Base-by-base conservation (phyloP, 176 grass and related monocot species). In the Eleusine coracana region DNA sequence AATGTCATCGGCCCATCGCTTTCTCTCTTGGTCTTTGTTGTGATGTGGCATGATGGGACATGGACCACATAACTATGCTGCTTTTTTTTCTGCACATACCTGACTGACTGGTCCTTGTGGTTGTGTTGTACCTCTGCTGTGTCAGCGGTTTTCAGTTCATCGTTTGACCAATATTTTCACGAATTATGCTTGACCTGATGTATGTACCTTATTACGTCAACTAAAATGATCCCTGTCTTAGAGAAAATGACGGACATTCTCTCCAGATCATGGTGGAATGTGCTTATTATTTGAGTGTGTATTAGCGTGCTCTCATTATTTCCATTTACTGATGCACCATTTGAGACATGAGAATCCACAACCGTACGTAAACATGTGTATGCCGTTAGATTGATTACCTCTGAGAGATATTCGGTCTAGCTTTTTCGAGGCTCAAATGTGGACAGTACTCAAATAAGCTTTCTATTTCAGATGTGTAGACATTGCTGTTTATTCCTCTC, bases 21-120 rank as follows among this genome's bases (percentile, higher is more conserved):
- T 27, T n/a, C 62, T 6, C 17, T 20, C 20, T 52, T 38, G 41
- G 5, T 39, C 34, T 50, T 67, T 67, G 46, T 51, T 17, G 39
- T 66, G 62, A 17, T 66, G 20, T 48, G 31, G 34, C 45, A 23
- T 49, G 46, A 78, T 66, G 17, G 17, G 29, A 51, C 63, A 29
- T 79, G 62, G 77, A 79, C 62, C 62, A 67, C 76, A 66, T 27
- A 38, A 38, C 50, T 38, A 27, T 16, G 28, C 21, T 67, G 10
- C 23, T 49, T 45, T 48, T 14, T 67, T 79, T 10, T 78, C 18
- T 23, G 48, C 52, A 18, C 11, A 54, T 55, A 55, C 29, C 65
- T 79, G 77, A 79, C 45, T 50, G 42, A 51, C 16, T 51, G 17
- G 62, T 66, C 61, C 76, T 36, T 79, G 17, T 50, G 27, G 44